phyloP scores from a whole-genome alignment of 2,329 filamentous ascomycete genomes.

The Claviceps sp. region DNA sequence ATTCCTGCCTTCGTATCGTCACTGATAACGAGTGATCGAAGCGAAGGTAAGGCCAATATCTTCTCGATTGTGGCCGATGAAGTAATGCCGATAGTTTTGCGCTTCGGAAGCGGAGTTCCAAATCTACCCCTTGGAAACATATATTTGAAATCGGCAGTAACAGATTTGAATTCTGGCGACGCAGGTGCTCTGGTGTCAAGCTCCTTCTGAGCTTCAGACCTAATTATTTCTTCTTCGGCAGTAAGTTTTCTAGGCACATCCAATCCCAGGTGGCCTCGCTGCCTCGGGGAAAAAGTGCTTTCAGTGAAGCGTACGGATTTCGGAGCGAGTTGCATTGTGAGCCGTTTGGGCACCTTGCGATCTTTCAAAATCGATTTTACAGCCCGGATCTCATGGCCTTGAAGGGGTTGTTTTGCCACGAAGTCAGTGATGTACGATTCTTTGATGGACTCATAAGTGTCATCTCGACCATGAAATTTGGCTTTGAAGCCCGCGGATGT shows the following conservation, averaged over 20 bases:
- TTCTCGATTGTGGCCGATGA: constrained; percentile 13
- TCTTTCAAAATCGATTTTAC: constrained; percentile 18
- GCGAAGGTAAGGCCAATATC: constrained; percentile 14
- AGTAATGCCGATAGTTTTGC: constrained; percentile 3
- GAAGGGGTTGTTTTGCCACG: constrained; percentile 9
- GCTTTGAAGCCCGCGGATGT: constrained; percentile 9
- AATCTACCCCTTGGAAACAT: not conserved
- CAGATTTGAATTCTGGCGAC: not conserved
- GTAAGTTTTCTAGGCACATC: constrained; percentile 11
- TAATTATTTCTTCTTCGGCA: not conserved
- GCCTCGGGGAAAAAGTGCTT: constrained; percentile 13
- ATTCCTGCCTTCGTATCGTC: constrained; percentile 13
- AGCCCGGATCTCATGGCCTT: constrained; percentile 9
- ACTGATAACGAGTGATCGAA: constrained; percentile 15
- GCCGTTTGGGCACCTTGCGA: constrained; percentile 15
- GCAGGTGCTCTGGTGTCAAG: not conserved
- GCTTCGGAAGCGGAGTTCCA: not conserved
- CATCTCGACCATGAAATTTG: constrained; percentile 11
- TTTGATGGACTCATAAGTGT: constrained; percentile 11
- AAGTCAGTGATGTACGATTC: constrained; percentile 11
- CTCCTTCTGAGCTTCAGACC: not conserved
- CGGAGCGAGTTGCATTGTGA: constrained; percentile 12
- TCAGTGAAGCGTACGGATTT: constrained; percentile 19
- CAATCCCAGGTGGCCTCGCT: constrained; percentile 14
- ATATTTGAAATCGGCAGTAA: not conserved